A percentile compares a stretch with the other conserved stretches of the same genome.
phyloP scores from a whole-genome alignment of 352 stramenopile species.

The Thalassiosira mediterranea region DNA sequence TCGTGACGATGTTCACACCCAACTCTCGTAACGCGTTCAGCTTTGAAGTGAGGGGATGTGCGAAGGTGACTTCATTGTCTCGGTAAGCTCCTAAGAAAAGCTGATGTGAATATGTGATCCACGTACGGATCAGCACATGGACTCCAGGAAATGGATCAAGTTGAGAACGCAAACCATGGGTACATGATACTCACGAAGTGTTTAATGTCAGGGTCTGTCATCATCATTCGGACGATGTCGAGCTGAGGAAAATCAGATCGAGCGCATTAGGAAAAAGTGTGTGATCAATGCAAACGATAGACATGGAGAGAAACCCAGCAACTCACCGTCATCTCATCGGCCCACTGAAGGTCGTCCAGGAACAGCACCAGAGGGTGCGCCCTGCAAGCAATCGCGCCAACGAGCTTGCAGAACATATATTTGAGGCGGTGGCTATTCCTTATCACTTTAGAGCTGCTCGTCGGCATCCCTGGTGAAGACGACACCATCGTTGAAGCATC shows the following conservation, averaged over 20 bases:
- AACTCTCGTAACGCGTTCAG: constrained; percentile 10
- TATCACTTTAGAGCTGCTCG: no score
- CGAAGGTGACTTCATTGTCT: constrained; percentile 7
- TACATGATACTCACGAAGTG: no score
- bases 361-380: constrained; percentile 18
- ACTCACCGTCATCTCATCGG: constrained; percentile 20
- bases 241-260: neutral
- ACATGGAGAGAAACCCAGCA: no score
- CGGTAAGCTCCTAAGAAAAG: constrained; percentile 27
- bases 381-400: constrained; percentile 12
- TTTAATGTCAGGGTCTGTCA: constrained; percentile 29
- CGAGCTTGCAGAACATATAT: constrained; percentile 33
- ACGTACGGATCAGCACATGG: no score
- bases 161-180: no score
- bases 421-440: constrained; percentile 23
- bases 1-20: constrained; percentile 21
- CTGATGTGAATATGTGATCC: no score
- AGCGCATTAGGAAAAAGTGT: neutral
- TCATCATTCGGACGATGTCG: constrained; percentile 27
- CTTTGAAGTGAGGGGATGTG: constrained; percentile 5
- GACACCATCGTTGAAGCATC: no score
- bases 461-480: neutral
- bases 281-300: no score
- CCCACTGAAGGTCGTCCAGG: constrained; percentile 32
- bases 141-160: no score